Percentiles rank a stretch among this genome's conserved stretches.
Conservation (phyloP, 2,329 filamentous ascomycete species). For the Phyllosticta citrichinensis region DNA sequence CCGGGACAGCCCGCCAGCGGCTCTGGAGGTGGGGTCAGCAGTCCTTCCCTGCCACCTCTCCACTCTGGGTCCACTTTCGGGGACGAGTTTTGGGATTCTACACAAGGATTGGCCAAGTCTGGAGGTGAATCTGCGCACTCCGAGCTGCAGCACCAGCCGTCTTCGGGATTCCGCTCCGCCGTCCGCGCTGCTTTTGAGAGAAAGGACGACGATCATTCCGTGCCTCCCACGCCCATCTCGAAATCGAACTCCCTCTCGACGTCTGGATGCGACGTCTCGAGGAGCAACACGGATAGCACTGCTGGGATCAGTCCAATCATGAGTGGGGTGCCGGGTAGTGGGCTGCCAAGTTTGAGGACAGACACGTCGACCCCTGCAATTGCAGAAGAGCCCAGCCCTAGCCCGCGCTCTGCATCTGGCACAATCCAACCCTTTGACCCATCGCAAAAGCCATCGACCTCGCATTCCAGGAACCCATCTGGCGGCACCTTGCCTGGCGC, state of each 20-base stretch:
- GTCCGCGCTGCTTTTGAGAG: constrained; percentile 58
- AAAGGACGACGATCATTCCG: constrained; percentile 41
- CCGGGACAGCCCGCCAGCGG: not conserved
- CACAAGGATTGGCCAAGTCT: not conserved
- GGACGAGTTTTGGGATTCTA: constrained; percentile 19
- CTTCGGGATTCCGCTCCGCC: constrained; percentile 47
- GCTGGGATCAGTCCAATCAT: constrained; percentile 58
- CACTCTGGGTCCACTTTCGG: constrained; percentile 18
- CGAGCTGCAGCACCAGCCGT: constrained; percentile 42
- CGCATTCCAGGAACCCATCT: constrained; percentile 32
- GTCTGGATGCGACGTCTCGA: constrained; percentile 34
- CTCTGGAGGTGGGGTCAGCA: not conserved
- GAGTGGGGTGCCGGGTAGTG: constrained; percentile 41
- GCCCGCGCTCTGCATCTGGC: constrained; percentile 24
- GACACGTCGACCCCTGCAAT: constrained; percentile 43
- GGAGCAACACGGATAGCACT: constrained; percentile 55
- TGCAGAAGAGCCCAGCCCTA: constrained; percentile 40
- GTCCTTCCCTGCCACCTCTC: constrained; percentile 15
- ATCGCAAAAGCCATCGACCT: constrained; percentile 26
- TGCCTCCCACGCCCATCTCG: constrained; percentile 43
- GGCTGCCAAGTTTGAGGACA: constrained; percentile 13
- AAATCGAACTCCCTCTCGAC: constrained; percentile 28
- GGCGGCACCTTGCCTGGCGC: constrained; percentile 28
- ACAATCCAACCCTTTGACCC: not conserved
- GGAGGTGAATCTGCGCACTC: not conserved